Percentiles rank a stretch among this genome's conserved stretches.
These are phyloP conservation scores for Dissophora ornata DNA, from an alignment of 192 early-diverging fungal species.

Conservation along the genomic window DNA sequence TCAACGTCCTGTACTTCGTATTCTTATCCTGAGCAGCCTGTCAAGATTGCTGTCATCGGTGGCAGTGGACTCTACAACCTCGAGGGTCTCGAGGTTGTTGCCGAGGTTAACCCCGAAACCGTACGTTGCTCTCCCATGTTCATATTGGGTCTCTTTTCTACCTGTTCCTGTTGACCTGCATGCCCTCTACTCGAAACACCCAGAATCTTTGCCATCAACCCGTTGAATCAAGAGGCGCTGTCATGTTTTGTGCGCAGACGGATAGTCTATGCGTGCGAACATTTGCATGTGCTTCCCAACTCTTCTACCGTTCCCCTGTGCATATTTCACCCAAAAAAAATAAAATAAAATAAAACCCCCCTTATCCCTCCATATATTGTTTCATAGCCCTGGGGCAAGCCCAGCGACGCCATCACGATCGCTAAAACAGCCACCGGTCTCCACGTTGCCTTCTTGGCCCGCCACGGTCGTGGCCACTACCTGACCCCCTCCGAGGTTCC, in stretches of 20 bases:
- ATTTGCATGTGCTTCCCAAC: not conserved
- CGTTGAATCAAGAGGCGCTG: too few relatives aligned
- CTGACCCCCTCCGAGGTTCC: conserved; percentile 92
- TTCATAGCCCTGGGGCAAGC: conserved; percentile 83
- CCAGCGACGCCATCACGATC: conserved; percentile 90
- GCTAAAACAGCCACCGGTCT: conserved; percentile 72
- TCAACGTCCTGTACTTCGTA: too few relatives aligned
- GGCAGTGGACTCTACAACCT: conserved; percentile 94
- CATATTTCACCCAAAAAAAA: not conserved
- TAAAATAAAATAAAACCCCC: too few relatives aligned
- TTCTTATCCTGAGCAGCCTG: conserved; percentile 28
- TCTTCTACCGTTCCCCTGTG: not conserved
- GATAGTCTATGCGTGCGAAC: not conserved
- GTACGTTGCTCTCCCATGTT: conserved; percentile 57
- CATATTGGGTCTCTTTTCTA: too few relatives aligned
- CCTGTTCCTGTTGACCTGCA: too few relatives aligned
- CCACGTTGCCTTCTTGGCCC: conserved; percentile 95
- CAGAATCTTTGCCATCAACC: too few relatives aligned
- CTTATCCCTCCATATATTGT: not conserved
- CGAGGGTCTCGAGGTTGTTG: conserved; percentile 80
- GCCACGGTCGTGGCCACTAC: conserved; percentile 93
- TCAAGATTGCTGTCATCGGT: conserved; percentile 93
- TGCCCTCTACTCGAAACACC: too few relatives aligned
- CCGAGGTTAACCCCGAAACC: conserved; percentile 88
- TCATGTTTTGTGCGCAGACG: too few relatives aligned